Base-by-base conservation (phyloP, 2,329 filamentous ascomycete species). In the Exophiala xenobiotica region DNA sequence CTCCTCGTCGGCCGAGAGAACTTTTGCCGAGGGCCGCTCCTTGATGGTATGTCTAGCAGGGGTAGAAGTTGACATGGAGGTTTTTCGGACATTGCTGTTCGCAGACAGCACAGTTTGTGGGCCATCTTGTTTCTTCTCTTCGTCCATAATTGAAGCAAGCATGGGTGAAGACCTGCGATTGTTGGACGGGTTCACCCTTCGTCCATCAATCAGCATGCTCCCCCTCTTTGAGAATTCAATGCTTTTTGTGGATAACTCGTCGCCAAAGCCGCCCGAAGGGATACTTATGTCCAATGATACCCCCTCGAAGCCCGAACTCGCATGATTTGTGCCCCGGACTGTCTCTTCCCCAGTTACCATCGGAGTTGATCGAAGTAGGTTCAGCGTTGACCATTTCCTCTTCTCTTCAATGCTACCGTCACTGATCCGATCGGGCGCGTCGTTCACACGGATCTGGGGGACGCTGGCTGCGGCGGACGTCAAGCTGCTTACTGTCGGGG, bases 1-100 rank as follows among this genome's bases (percentile, higher is more conserved):
- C 61, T 82, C 81, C 64, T 85, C 82, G 59, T 85, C 82, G 1
- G 79, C 71, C n/a, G 82, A 85, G 23, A 85, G 73, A 16, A 78
- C 74, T 50, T 81, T 73, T 42, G 68, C 68, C 57, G 70, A 62
- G 8, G 70, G 70, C 61, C 66, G 64, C 42, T 63, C 68, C 54
- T 64, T 70, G 60, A 68, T 65, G 33, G 70, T 66, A 26, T 69
- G 68, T 64, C 52, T 56, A 48, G 35, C 47, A 16, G 54, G 39
- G 12, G 56, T 46, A 29, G 33, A 23, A 9, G 42, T 23, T 4
- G 49, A 14, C 31, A 43, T 35, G 6, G 39, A 18, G n/a, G 42
- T 29, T 18, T 26, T 20, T 14, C 14, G 14, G 16, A 18, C 9
- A 29, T 19, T 22, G 26, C 22, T 16, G 11, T 35, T 39, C 1